These are phyloP conservation scores for Phytophthora sp. DNA, from an alignment of 352 stramenopile species.

Conservation along the genomic window DNA sequence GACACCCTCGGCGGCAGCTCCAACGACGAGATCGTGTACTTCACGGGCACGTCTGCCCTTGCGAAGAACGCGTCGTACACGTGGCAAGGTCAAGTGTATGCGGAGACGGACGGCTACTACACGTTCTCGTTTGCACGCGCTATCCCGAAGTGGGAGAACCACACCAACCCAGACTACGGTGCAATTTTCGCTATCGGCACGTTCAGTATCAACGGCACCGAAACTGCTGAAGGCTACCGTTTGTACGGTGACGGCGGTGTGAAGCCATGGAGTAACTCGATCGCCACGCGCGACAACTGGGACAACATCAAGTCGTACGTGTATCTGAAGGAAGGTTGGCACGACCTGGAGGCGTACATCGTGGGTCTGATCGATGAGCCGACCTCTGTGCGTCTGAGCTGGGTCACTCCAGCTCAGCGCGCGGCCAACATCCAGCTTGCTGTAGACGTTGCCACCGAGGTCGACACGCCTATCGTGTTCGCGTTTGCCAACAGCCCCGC, in stretches of 20 bases:
- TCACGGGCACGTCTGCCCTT: constrained; percentile 30
- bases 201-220: constrained; percentile 28
- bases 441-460: constrained; percentile 35
- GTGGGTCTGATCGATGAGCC: constrained; percentile 32
- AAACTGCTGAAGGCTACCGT: constrained; percentile 29
- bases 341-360: constrained; percentile 30
- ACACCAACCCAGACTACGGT: constrained; percentile 34
- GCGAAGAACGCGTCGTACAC: constrained; percentile 31
- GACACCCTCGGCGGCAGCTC: constrained; percentile 18
- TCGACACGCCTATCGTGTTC: constrained; percentile 37
- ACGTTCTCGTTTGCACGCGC: constrained; percentile 33
- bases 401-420: constrained; percentile 35
- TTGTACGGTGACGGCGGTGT: constrained; percentile 30
- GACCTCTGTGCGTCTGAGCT: constrained; percentile 33
- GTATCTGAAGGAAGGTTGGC: constrained; percentile 34
- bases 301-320: constrained; percentile 40
- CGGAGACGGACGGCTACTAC: constrained; percentile 37
- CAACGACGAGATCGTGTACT: constrained; percentile 34
- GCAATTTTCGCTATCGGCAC: constrained; percentile 20
- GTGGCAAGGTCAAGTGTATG: constrained; percentile 32
- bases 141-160: constrained; percentile 35
- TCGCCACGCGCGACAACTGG: constrained; percentile 37
- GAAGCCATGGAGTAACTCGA: constrained; percentile 41
- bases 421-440: constrained; percentile 36
- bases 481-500: constrained; percentile 39